Evolutionary conservation across 805 yeast species (phyloP).

Genomic region (Cyberlindnera sargentensis): DNA sequence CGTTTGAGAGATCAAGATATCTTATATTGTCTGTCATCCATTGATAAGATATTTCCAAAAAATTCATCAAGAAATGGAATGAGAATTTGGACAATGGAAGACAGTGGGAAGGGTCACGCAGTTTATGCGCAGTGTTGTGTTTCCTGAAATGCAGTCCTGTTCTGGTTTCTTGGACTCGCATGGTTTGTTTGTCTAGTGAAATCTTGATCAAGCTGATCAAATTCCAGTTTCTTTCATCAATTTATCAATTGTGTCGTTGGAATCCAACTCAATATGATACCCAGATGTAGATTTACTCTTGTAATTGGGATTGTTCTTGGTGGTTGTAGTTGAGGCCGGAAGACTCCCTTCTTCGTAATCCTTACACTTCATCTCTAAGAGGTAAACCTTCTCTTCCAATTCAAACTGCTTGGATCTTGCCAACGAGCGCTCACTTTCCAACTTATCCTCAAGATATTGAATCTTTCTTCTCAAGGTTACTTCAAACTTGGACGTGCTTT

Average conservation of each 20-base stretch:
- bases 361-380: slow-evolving; percentile 20
- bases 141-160: no score
- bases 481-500: slow-evolving; percentile 11
- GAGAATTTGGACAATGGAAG: no score
- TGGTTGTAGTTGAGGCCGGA: neutral
- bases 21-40: no score
- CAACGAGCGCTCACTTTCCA: slow-evolving; percentile 16
- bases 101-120: no score
- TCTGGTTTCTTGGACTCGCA: no score
- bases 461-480: slow-evolving; percentile 15
- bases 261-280: neutral
- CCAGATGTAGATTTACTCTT: neutral
- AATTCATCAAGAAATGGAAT: no score
- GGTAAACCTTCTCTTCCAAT: slow-evolving; percentile 20
- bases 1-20: no score
- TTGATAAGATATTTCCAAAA: no score
- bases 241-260: slow-evolving; percentile 12
- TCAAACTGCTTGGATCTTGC: slow-evolving; percentile 25
- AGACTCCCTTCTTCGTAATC: slow-evolving; percentile 15
- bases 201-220: neutral
- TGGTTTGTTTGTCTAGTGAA: no score
- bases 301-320: neutral
- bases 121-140: no score
- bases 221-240: slow-evolving; percentile 2
- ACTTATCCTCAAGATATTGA: slow-evolving; percentile 22